Evolutionary conservation across 2,329 filamentous ascomycete genomes (phyloP).

Genomic region (Catunica adiposa): DNA sequence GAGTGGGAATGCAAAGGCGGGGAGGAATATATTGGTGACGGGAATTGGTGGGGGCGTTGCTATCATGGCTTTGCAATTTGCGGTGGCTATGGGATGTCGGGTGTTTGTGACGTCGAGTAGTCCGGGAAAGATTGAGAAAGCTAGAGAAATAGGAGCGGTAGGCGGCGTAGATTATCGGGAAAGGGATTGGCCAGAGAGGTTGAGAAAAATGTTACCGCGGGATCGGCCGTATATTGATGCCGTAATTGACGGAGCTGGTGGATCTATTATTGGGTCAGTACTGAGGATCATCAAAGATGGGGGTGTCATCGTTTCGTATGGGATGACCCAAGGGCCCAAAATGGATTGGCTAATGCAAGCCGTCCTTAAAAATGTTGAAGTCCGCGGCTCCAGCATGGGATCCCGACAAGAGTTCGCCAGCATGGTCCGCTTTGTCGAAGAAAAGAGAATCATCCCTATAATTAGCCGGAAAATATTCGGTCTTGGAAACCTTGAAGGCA

Average conservation of each 20-base stretch:
- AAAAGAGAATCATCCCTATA: conserved; percentile 58
- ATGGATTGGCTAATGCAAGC: conserved; percentile 78
- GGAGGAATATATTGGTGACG: conserved; percentile 67
- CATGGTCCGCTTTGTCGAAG: conserved; percentile 68
- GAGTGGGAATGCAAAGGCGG: conserved; percentile 43
- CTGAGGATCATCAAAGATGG: conserved; percentile 58
- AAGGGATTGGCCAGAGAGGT: conserved; percentile 63
- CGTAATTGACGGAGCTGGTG: conserved; percentile 81
- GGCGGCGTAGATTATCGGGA: conserved; percentile 75
- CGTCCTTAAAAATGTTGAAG: conserved; percentile 73
- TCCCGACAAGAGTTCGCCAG: conserved; percentile 77
- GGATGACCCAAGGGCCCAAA: conserved; percentile 75
- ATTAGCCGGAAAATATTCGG: conserved; percentile 60
- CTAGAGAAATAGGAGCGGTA: conserved; percentile 53
- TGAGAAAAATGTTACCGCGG: conserved; percentile 43
- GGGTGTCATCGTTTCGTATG: conserved; percentile 72
- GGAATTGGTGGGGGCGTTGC: conserved; percentile 90
- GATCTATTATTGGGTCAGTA: conserved; percentile 58
- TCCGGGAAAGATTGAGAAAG: conserved; percentile 57
- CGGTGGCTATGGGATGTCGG: conserved; percentile 52
- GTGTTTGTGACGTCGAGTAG: conserved; percentile 71
- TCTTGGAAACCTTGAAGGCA: conserved; percentile 57
- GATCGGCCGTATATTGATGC: conserved; percentile 59
- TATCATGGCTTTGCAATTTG: conserved; percentile 65
- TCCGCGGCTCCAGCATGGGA: conserved; percentile 77